Base-by-base conservation (phyloP, 2,329 filamentous ascomycete genomes). In the Sporothrix euskadiensis region DNA sequence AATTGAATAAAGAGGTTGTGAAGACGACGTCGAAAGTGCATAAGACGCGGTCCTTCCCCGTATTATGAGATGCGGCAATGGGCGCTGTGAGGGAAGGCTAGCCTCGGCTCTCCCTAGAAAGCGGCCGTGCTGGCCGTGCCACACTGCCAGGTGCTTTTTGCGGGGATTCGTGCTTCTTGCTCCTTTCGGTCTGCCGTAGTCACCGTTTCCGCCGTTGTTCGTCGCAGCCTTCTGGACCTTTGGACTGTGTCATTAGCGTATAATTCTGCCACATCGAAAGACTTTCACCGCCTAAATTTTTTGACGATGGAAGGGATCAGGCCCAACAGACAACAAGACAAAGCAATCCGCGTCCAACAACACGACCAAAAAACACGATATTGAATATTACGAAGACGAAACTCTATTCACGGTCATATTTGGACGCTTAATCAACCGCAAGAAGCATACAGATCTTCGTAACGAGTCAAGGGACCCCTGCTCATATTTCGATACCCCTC, bases 211-310 rank as follows among this genome's bases (percentile, higher is more conserved):
- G 22, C 14, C 35, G 12, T n/a, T 8, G 32, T 61, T n/a, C 59
- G n/a, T n/a, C 12, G n/a, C 16, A 63, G 35, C 57, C 57, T 41
- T 39, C 35, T 26, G 10, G 32, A 44, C 19, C 10, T 22, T 1
- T 4, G 8, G 32, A 26, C 26, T 16, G 32, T 30, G 39, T 12
- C 39, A 32, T 22, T 69, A 22, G 26, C 26, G 39, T 26, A 22
- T 22, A 73, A 69, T 74, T 73, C 71, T 74, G 73, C 73, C 73
- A 65, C 14, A 5, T 41, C 5, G 6, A 35, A 47, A 3, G 12
- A 1, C 4, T 26, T 47, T 71, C 65, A 74, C 73, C 73, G 73
- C 73, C 73, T 66, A 71, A 74, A 52, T 70, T 74, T 73, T 69
- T 59, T 8, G 39, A 56, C 22, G 30, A 32, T 16, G 7, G 22